Evolutionary conservation across 192 early-diverging fungal species (phyloP).

Genomic region (Umbelopsis isabellina): DNA sequence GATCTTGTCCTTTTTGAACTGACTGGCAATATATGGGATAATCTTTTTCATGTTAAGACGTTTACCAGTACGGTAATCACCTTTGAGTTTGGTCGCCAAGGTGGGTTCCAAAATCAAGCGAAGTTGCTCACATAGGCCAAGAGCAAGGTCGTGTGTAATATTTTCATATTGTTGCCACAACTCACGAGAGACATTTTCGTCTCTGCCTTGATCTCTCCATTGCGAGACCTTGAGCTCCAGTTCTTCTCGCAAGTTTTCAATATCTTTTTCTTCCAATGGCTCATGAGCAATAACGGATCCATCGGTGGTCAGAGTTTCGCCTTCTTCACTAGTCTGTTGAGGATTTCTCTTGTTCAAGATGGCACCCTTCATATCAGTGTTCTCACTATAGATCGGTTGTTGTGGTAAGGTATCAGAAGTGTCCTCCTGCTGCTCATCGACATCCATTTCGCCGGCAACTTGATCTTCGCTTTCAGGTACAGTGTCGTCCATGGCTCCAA

Average conservation of each 20-base stretch:
- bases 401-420: constrained; percentile 38
- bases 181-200: constrained; percentile 63
- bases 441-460: constrained; percentile 65
- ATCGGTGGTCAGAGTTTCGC: constrained; percentile 39
- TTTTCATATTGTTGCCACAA: constrained; percentile 91
- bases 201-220: constrained; percentile 72
- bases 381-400: constrained; percentile 21
- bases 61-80: constrained; percentile 98
- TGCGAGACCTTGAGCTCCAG: constrained; percentile 76
- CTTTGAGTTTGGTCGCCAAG: constrained; percentile 92
- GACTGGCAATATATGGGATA: constrained; percentile 97
- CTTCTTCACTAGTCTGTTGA: constrained; percentile 43
- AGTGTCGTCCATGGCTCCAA: constrained; percentile 61
- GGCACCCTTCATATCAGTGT: constrained; percentile 50
- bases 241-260: constrained; percentile 77
- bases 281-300: constrained; percentile 40
- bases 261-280: constrained; percentile 55
- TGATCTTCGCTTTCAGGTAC: constrained; percentile 49
- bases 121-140: constrained; percentile 92
- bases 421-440: constrained; percentile 51
- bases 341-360: constrained; percentile 44
- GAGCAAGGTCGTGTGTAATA: constrained; percentile 88
- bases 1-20: constrained; percentile 99
- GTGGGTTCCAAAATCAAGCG: constrained; percentile 97
- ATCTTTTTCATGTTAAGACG: constrained; percentile 99